A percentile compares a stretch with the other conserved stretches of the same genome.
These are phyloP conservation scores for Colletotrichum kahawae DNA, from an alignment of 2,329 filamentous ascomycete genomes.

Conservation along the genomic window DNA sequence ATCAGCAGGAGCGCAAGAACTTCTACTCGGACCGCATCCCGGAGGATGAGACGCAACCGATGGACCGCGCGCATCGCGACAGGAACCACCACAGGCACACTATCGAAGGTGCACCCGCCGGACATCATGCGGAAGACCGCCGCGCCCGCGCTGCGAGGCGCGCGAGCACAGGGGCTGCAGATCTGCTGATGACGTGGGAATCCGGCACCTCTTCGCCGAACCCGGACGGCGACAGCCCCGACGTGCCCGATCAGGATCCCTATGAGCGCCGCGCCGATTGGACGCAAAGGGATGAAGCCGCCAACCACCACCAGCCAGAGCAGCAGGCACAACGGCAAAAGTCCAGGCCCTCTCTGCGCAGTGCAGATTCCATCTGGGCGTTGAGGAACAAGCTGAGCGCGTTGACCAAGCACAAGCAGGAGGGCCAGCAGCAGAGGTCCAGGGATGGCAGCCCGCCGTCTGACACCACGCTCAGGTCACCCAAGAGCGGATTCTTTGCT, in stretches of 20 bases:
- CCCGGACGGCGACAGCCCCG: slow-evolving; percentile 25
- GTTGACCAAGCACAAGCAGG: slow-evolving; percentile 31
- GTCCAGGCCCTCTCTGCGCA: slow-evolving; percentile 39
- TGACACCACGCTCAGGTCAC: slow-evolving; percentile 26
- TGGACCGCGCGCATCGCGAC: slow-evolving; percentile 14
- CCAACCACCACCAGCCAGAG: slow-evolving; percentile 21
- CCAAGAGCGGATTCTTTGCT: slow-evolving; percentile 45
- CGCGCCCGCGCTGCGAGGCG: slow-evolving; percentile 30
- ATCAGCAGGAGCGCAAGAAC: slow-evolving; percentile 44
- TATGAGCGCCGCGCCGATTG: slow-evolving; percentile 57
- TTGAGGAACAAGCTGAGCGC: slow-evolving; percentile 47
- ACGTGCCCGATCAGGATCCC: slow-evolving; percentile 26
- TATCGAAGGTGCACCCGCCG: slow-evolving; percentile 31
- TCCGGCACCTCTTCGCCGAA: slow-evolving; percentile 1
- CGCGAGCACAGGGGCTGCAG: slow-evolving; percentile 39
- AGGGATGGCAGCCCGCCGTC: slow-evolving; percentile 20
- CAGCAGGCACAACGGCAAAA: slow-evolving; percentile 17
- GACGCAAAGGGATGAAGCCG: slow-evolving; percentile 60
- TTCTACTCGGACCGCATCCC: slow-evolving; percentile 45
- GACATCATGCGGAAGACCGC: slow-evolving; percentile 13
- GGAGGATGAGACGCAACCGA: slow-evolving; percentile 30
- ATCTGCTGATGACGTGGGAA: slow-evolving; percentile 29
- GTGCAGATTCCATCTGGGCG: slow-evolving; percentile 55
- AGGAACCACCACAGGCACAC: slow-evolving; percentile 31
- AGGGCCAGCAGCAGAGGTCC: slow-evolving; percentile 27